Percentiles rank a stretch among this genome's conserved stretches.
Evolutionary conservation across 805 yeast species (phyloP).

Genomic region (Ogataea glucozyma): DNA sequence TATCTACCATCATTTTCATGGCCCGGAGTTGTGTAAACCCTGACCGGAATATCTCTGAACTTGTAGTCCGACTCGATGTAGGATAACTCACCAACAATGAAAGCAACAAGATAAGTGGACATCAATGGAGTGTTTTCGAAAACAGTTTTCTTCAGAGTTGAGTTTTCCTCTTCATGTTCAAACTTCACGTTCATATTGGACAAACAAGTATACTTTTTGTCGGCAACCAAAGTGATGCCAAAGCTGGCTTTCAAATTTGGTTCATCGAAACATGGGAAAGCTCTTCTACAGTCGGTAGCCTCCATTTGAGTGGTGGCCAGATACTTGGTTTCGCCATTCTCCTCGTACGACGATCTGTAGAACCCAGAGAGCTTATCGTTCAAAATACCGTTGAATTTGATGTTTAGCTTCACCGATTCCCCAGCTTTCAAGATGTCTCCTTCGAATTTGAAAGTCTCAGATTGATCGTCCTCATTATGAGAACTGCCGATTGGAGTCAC

Average conservation of each 20-base stretch:
- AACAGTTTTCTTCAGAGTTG: constrained; percentile 30
- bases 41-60: constrained; percentile 49
- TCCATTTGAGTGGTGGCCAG: constrained; percentile 62
- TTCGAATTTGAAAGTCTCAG: constrained; percentile 61
- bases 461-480: constrained; percentile 58
- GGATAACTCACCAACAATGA: constrained; percentile 59
- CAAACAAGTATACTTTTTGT: constrained; percentile 42
- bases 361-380: constrained; percentile 61
- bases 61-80: constrained; percentile 50
- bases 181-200: constrained; percentile 49
- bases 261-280: constrained; percentile 61
- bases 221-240: constrained; percentile 42
- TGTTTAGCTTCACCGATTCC: constrained; percentile 30
- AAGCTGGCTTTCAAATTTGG: constrained; percentile 60
- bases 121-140: constrained; percentile 53
- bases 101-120: constrained; percentile 59
- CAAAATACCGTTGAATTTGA: constrained; percentile 46
- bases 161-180: constrained; percentile 22
- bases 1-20: constrained; percentile 46
- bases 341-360: constrained; percentile 51
- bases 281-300: constrained; percentile 60
- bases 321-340: constrained; percentile 42
- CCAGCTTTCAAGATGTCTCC: constrained; percentile 35
- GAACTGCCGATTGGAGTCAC: constrained; percentile 22
- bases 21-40: constrained; percentile 57